phyloP scores from a whole-genome alignment of 2,329 filamentous ascomycete genomes.

The Torrubiella hemipterigena region DNA sequence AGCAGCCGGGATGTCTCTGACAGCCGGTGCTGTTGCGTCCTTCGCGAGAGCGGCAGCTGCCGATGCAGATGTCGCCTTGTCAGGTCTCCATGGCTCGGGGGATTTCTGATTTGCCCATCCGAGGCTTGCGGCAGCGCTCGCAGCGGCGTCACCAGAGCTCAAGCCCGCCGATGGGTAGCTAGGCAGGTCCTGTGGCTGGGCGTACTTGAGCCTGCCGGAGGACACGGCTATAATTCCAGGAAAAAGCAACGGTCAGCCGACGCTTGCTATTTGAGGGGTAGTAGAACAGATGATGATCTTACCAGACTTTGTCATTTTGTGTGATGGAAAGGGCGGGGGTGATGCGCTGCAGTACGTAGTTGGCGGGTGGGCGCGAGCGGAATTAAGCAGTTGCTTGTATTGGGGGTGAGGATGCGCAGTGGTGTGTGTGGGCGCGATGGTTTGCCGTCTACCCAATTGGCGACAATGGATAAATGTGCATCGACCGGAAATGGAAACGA shows the following conservation, averaged over 20 bases:
- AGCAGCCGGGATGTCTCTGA: slow-evolving; percentile 44
- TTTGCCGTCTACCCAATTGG: too few species aligned
- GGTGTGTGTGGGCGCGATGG: too few species aligned
- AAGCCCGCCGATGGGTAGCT: slow-evolving; percentile 61
- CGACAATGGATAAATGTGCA: too few species aligned
- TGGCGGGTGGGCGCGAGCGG: too few species aligned
- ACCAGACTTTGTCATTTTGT: too few species aligned
- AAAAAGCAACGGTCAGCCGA: slow-evolving; percentile 7
- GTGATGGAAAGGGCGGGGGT: neutral
- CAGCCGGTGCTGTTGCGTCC: slow-evolving; percentile 29
- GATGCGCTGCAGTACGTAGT: neutral
- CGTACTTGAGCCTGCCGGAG: slow-evolving; percentile 51
- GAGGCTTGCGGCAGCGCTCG: slow-evolving; percentile 61
- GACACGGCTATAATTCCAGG: slow-evolving; percentile 14
- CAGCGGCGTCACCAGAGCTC: slow-evolving; percentile 44
- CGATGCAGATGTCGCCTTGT: slow-evolving; percentile 39
- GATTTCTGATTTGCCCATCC: slow-evolving; percentile 60
- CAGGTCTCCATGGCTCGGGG: slow-evolving; percentile 54
- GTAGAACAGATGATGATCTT: neutral
- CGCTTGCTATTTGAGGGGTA: neutral
- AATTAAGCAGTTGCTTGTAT: too few species aligned
- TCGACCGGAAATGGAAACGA: too few species aligned
- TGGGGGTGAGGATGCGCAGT: too few species aligned
- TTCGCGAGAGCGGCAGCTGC: slow-evolving; percentile 30
- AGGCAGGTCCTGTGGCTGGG: slow-evolving; percentile 59